Conservation (phyloP, 1,139 yeast genomes). For the Hyphopichia buzzinii region DNA sequence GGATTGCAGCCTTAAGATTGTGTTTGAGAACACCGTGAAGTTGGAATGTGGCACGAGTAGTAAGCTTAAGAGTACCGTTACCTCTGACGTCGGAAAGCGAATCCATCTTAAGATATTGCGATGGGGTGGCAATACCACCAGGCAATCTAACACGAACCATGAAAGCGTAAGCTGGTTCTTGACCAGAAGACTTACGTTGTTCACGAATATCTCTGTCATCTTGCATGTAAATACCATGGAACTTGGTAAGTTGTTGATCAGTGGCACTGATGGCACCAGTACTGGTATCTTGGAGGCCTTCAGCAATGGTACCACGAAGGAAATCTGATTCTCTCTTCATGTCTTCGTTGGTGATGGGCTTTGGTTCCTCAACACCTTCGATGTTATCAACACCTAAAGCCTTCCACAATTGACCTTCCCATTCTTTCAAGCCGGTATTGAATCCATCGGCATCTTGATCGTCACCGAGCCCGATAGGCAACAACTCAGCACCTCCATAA, state of each 20-base stretch:
- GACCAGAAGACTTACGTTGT: slow-evolving; percentile 84
- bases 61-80: slow-evolving; percentile 89
- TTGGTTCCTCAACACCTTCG: slow-evolving; percentile 89
- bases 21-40: slow-evolving; percentile 93
- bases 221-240: slow-evolving; percentile 98
- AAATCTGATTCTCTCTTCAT: slow-evolving; percentile 85
- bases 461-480: slow-evolving; percentile 85
- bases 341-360: slow-evolving; percentile 94
- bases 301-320: slow-evolving; percentile 91
- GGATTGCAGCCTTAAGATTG: slow-evolving; percentile 83
- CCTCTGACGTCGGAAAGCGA: slow-evolving; percentile 81
- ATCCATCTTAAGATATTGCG: slow-evolving; percentile 85
- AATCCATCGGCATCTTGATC: slow-evolving; percentile 97
- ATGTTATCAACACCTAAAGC: slow-evolving; percentile 84
- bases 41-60: slow-evolving; percentile 97
- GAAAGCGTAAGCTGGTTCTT: slow-evolving; percentile 93
- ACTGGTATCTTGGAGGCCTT: slow-evolving; percentile 74
- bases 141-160: slow-evolving; percentile 97
- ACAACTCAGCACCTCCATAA: slow-evolving; percentile 71
- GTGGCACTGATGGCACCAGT: slow-evolving; percentile 93
- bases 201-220: slow-evolving; percentile 97
- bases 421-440: slow-evolving; percentile 80
- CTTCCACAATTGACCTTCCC: slow-evolving; percentile 87
- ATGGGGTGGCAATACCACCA: slow-evolving; percentile 86
- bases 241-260: slow-evolving; percentile 92